phyloP scores from a whole-genome alignment of 805 yeast genomes.

The Sungouiozyma intestinalis region DNA sequence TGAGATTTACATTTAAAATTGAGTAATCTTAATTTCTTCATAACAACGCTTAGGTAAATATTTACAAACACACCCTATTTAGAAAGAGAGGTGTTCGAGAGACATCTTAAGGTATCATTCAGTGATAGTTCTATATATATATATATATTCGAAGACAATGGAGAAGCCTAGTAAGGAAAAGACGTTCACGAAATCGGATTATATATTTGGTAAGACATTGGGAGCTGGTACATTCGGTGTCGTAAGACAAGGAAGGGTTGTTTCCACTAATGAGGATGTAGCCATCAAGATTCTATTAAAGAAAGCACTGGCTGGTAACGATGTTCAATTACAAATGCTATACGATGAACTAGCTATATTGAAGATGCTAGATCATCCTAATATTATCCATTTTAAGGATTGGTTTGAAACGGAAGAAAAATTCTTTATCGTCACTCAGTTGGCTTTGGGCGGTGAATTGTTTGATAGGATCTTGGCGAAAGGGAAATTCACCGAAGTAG shows the following conservation, averaged over 20 bases:
- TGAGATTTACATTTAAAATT: too few species aligned
- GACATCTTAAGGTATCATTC: too few species aligned
- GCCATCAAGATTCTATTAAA: slow-evolving; percentile 86
- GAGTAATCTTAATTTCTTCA: too few species aligned
- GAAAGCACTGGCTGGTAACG: slow-evolving; percentile 73
- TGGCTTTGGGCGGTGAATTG: slow-evolving; percentile 92
- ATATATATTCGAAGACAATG: too few species aligned
- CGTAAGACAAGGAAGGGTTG: slow-evolving; percentile 62
- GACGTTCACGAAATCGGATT: slow-evolving; percentile 46
- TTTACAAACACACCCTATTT: too few species aligned
- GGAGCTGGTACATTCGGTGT: slow-evolving; percentile 97
- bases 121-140: too few species aligned
- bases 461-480: slow-evolving; percentile 74
- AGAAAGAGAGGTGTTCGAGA: too few species aligned
- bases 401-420: slow-evolving; percentile 92
- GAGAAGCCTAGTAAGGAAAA: not conserved
- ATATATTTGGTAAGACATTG: slow-evolving; percentile 69
- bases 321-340: slow-evolving; percentile 45
- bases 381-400: slow-evolving; percentile 81
- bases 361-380: slow-evolving; percentile 61
- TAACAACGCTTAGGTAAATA: too few species aligned
- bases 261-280: slow-evolving; percentile 54
- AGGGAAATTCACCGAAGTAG: slow-evolving; percentile 81
- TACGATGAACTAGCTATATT: slow-evolving; percentile 68
- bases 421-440: slow-evolving; percentile 84